Base-by-base conservation (phyloP, 805 yeast genomes). In the Myxozyma sirexii region DNA sequence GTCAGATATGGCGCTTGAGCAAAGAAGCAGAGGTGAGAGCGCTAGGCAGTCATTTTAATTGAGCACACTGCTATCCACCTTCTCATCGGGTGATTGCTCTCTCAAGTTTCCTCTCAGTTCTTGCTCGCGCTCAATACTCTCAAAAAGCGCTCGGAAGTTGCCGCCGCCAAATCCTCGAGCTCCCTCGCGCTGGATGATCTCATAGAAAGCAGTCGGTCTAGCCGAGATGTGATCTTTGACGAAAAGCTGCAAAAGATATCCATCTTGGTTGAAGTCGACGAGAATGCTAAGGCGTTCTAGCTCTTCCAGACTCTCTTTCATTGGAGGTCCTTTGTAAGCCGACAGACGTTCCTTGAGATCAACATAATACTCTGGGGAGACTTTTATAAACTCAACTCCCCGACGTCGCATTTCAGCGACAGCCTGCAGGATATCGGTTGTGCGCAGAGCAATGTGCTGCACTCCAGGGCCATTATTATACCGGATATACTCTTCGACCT, bases 111-210 rank as follows among this genome's bases (percentile, higher is more conserved):
- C 96, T 53, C 96, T 80, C 52, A 73, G 69, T 57, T 71, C 77
- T 71, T 90, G 96, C 65, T 88, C 92, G n/a, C 79, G 79, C 71
- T 90, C 97, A 58, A 90, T 84, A 5, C 87, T 82, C 69, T 89
- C 92, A 69, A 88, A 90, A 39, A 90, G 75, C 0, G 94, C 88
- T 70, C 84, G 87, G 76, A 90, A 90, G 62, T 91, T 90, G 1
- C 96, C 96, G 51, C 90, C 90, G 0, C 96, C 97, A 73, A 90
- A 90, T 0, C 97, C 97, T 61, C 85, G 80, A 70, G 88, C 92
- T 68, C 88, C 86, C 67, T 80, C 78, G 61, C 96, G 80, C 73
- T 90, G 94, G 63, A 90, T 90, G 24, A 90, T 80, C 71, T 90
- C 96, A 64, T 90, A 76, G 70, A 90, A 90, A 46, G 89, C 78